These are phyloP conservation scores for Phyllostachys edulis DNA, from an alignment of 176 grass and related monocot species.

Conservation along the genomic window DNA sequence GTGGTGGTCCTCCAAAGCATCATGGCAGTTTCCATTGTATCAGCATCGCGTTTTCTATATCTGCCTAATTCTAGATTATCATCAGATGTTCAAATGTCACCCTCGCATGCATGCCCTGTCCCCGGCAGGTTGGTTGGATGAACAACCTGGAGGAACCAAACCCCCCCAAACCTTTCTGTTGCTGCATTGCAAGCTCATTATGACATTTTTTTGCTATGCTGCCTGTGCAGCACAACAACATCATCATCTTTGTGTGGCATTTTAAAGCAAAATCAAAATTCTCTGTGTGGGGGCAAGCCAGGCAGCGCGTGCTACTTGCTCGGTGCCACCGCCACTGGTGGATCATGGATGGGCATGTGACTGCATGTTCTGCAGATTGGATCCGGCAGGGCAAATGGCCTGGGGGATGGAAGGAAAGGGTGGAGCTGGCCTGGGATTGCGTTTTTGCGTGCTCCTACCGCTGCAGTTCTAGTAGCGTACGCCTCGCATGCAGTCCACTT, in stretches of 20 bases:
- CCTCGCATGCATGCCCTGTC: background rate
- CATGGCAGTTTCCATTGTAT: background rate
- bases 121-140: background rate
- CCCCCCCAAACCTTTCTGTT: background rate
- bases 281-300: background rate
- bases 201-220: too few species aligned
- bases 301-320: background rate
- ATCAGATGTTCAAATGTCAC: background rate
- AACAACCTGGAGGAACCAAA: background rate
- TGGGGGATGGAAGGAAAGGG: background rate
- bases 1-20: background rate
- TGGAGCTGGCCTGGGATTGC: background rate
- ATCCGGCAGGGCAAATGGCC: conserved; percentile 45
- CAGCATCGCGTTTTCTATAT: background rate
- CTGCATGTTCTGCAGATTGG: conserved; percentile 24
- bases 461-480: background rate
- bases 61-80: conserved; percentile 12
- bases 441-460: background rate
- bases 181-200: background rate
- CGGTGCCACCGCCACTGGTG: background rate
- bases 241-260: background rate
- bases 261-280: conserved; percentile 13
- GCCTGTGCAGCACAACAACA: background rate
- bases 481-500: background rate
- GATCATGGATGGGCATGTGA: conserved; percentile 9